Base-by-base conservation (phyloP, 1,139 yeast species). In the Blastobotrys ciferrii region DNA sequence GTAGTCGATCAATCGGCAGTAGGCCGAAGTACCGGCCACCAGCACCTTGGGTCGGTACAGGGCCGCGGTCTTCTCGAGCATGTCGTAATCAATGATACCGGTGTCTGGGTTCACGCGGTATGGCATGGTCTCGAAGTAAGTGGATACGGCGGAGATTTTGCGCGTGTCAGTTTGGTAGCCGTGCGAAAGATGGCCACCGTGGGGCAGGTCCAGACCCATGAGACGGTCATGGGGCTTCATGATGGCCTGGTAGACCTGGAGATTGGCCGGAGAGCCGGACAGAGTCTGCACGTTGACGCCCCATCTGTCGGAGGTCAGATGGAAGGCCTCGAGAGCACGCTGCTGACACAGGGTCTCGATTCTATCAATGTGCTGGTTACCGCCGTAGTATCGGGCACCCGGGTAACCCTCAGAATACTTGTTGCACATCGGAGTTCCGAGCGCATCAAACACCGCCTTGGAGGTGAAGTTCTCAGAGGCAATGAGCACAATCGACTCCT, bases 351-450 rank as follows among this genome's bases (percentile, higher is more conserved):
- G 74, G 12, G 80, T 70, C 74, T 91, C 98, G 56, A 94, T 91
- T 73, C 83, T 80, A 70, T 91, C 98, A 62, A 91, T 91, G 70
- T 83, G 82, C 73, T 91, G 91, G 69, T 91, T 91, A 68, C 98
- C 98, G 68, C 98, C 98, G 64, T 91, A 91, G 74, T 91, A 91
- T 69, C 98, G 82, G 63, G 89, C 96, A 55, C 96, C 96, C 45
- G 98, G 98, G 72, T 91, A 91, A 53, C 97, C 97, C 73, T 91
- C 98, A n/a, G 96, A 88, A 73, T 91, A 91, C 76, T 91, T 91
- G 79, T 91, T 91, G 72, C 88, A 94, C 96, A 91, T 88, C 70
- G 88, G 96, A 15, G 96, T 85, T 51, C 98, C 97, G 63, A 91
- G 78, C 45, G 91, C 78, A 64, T 91, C 96, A 83, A 91, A 86